These are phyloP conservation scores for Aurifilum marmelostoma DNA, from an alignment of 2,329 filamentous ascomycete genomes.

Conservation along the genomic window DNA sequence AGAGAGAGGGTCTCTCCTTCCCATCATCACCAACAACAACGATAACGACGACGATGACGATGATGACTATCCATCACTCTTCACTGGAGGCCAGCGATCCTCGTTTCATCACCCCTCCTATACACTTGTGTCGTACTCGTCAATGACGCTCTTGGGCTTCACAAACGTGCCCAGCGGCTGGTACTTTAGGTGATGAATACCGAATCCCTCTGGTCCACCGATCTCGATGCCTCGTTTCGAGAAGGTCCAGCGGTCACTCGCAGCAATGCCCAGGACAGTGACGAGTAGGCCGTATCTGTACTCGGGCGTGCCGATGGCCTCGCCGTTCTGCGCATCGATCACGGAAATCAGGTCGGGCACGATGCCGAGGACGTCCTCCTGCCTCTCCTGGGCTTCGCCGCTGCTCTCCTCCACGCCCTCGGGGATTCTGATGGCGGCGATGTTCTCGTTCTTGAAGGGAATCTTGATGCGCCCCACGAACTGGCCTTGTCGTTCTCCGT, in stretches of 20 bases:
- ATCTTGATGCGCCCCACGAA: constrained; percentile 60
- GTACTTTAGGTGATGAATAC: constrained; percentile 52
- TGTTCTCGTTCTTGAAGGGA: constrained; percentile 74
- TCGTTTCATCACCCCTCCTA: no score
- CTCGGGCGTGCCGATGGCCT: constrained; percentile 60
- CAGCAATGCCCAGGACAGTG: constrained; percentile 51
- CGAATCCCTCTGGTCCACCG: constrained; percentile 54
- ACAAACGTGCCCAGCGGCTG: constrained; percentile 51
- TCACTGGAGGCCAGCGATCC: no score
- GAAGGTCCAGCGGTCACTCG: constrained; percentile 50
- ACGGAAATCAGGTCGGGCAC: constrained; percentile 61
- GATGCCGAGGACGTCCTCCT: constrained; percentile 51
- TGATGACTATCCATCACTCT: no score
- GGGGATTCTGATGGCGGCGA: constrained; percentile 54
- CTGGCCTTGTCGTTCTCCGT: constrained; percentile 28
- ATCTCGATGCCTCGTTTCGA: constrained; percentile 51
- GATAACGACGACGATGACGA: no score
- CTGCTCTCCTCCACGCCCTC: constrained; percentile 31
- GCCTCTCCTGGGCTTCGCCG: constrained; percentile 41
- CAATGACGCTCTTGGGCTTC: constrained; percentile 56
- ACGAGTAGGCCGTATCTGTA: constrained; percentile 58
- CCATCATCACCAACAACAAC: no score
- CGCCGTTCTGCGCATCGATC: constrained; percentile 59
- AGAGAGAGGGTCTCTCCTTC: background rate
- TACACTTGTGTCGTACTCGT: constrained; percentile 45